Conservation (phyloP, 768 basidiomycete genomes). For the Boletus rufocinnamomeus region DNA sequence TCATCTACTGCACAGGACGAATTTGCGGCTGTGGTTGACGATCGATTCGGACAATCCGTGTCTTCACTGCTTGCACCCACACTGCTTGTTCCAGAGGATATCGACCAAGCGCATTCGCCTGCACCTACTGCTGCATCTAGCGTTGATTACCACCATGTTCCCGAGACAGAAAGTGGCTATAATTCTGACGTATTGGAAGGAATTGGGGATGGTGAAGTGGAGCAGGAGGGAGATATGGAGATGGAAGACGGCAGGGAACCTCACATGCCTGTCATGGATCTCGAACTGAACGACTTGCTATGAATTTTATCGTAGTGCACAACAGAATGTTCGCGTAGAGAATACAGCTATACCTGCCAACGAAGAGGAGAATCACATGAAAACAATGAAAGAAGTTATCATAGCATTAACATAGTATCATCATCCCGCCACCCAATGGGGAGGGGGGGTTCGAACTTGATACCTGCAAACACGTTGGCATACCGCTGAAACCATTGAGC, state of each 20-base stretch:
- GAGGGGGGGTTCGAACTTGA: constrained; percentile 44
- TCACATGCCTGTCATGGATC: constrained; percentile 30
- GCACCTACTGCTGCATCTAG: constrained; percentile 54
- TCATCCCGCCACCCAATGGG: constrained; percentile 37
- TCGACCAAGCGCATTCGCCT: constrained; percentile 47
- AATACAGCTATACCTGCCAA: not conserved
- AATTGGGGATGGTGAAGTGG: constrained; percentile 28
- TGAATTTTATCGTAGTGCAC: constrained; percentile 14
- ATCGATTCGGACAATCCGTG: constrained; percentile 28
- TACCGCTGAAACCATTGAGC: not conserved
- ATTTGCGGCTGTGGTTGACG: constrained; percentile 25
- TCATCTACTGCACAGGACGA: constrained; percentile 34
- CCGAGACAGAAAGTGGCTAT: constrained; percentile 55
- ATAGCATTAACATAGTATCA: constrained; percentile 6
- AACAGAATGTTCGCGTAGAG: not conserved
- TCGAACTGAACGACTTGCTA: constrained; percentile 28
- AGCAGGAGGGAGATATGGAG: constrained; percentile 29
- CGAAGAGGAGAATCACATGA: not conserved
- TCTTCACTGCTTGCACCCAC: constrained; percentile 30
- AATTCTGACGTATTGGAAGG: constrained; percentile 49
- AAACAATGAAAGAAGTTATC: not conserved
- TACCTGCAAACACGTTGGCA: constrained; percentile 39
- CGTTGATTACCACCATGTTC: constrained; percentile 40
- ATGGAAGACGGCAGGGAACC: constrained; percentile 24
- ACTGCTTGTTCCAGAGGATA: constrained; percentile 28